Percentiles rank a stretch among this genome's conserved stretches.
These are phyloP conservation scores for Panaeolus cyanescens DNA, from an alignment of 768 basidiomycete species.

Conservation along the genomic window DNA sequence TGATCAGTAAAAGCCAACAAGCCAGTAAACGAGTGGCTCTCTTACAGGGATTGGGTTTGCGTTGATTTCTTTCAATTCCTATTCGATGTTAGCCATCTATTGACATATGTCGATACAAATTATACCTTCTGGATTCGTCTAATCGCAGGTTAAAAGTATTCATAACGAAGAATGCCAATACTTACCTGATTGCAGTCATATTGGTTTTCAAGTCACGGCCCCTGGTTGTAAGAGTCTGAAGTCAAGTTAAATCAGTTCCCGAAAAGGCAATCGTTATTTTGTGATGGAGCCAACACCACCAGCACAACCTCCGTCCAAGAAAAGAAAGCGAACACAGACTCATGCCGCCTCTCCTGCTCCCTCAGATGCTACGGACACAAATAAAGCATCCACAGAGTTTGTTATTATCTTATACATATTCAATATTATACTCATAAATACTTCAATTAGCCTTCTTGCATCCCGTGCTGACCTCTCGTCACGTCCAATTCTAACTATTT, in stretches of 20 bases:
- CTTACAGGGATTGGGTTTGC: constrained; percentile 66
- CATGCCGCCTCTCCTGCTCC: constrained; percentile 60
- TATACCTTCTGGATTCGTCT: constrained; percentile 78
- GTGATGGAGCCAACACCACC: not conserved
- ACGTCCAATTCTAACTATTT: constrained; percentile 71
- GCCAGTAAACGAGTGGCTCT: constrained; percentile 11
- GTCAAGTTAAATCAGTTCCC: not conserved
- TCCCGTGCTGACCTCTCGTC: constrained; percentile 70
- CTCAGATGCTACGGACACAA: constrained; percentile 42
- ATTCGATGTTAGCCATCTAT: constrained; percentile 10
- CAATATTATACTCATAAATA: constrained; percentile 10
- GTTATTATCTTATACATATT: constrained; percentile 9
- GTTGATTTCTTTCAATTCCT: constrained; percentile 71
- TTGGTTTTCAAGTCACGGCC: not conserved
- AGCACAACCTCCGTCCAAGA: constrained; percentile 31
- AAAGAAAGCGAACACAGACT: constrained; percentile 60
- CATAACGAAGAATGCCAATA: constrained; percentile 6
- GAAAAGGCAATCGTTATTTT: not conserved
- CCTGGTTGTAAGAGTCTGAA: constrained; percentile 18
- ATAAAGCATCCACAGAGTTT: constrained; percentile 39
- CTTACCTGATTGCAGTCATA: constrained; percentile 46
- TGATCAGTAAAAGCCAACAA: constrained; percentile 10
- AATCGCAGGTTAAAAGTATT: constrained; percentile 20
- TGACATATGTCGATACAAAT: constrained; percentile 4
- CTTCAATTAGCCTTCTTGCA: constrained; percentile 50